Evolutionary conservation across 2,329 filamentous ascomycete species (phyloP).

Genomic region (Pestalotiopsis sp.): DNA sequence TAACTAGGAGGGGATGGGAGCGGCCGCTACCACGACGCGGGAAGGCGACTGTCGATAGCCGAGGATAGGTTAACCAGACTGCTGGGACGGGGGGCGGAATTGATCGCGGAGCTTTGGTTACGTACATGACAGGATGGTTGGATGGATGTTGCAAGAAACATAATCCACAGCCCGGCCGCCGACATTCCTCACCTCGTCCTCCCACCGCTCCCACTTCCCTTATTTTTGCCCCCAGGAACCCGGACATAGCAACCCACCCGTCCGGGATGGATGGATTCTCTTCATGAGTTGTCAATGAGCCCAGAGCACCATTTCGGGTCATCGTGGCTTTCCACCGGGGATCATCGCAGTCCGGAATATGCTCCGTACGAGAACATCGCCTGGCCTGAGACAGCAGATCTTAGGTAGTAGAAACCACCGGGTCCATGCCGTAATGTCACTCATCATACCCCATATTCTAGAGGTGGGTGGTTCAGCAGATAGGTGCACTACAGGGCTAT

Average conservation of each 20-base stretch:
- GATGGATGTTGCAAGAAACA: too few species aligned
- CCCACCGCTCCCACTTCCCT: too few species aligned
- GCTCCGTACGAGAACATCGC: background rate
- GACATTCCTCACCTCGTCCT: too few species aligned
- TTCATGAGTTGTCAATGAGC: background rate
- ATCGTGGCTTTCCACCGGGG: background rate
- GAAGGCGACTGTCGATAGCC: slow-evolving; percentile 8
- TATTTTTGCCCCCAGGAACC: too few species aligned
- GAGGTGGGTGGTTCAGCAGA: background rate
- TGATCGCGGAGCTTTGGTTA: background rate
- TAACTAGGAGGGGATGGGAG: background rate
- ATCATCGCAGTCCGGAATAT: background rate
- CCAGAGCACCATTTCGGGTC: background rate
- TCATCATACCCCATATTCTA: too few species aligned
- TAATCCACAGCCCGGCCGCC: too few species aligned
- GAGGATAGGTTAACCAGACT: slow-evolving; percentile 12
- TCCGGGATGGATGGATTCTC: background rate
- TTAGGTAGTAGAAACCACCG: too few species aligned
- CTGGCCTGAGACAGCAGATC: background rate
- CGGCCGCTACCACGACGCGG: background rate
- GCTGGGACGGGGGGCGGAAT: slow-evolving; percentile 3
- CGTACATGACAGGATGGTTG: background rate
- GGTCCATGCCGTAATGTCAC: too few species aligned
- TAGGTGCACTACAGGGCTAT: background rate
- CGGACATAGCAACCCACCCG: too few species aligned